phyloP scores from a whole-genome alignment of 2,329 filamentous ascomycete species.

The Macroventuria anomochaeta region DNA sequence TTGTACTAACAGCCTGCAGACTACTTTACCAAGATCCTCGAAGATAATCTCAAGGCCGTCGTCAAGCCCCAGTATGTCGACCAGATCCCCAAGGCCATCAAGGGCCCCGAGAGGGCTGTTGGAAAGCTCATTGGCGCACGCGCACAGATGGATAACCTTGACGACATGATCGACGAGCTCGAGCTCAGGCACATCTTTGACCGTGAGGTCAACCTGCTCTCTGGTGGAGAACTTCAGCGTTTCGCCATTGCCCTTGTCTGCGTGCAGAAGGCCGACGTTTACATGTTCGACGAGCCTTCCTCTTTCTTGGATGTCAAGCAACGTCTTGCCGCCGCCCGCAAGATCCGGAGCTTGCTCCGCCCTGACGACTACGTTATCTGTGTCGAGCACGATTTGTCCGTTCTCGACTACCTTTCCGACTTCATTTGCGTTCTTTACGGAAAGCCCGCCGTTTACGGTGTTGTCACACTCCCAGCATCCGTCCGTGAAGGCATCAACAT shows the following conservation, averaged over 20 bases:
- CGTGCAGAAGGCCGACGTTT: conserved; percentile 90
- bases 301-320: conserved; percentile 99
- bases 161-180: conserved; percentile 82
- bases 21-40: conserved; percentile 98
- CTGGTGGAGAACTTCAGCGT: conserved; percentile 96
- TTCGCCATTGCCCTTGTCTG: conserved; percentile 97
- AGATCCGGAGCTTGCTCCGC: conserved; percentile 88
- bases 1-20: conserved; percentile 60
- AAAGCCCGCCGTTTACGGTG: conserved; percentile 93
- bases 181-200: conserved; percentile 90
- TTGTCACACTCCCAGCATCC: conserved; percentile 92
- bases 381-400: conserved; percentile 98
- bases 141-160: conserved; percentile 76
- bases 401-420: conserved; percentile 97
- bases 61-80: conserved; percentile 99
- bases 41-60: conserved; percentile 96
- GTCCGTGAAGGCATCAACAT: conserved; percentile 99
- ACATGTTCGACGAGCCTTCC: conserved; percentile 99
- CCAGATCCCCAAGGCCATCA: conserved; percentile 93
- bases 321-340: conserved; percentile 87
- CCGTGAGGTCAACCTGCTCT: conserved; percentile 87
- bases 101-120: conserved; percentile 79
- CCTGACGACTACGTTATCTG: conserved; percentile 96
- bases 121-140: conserved; percentile 78
- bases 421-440: conserved; percentile 98